Conservation (phyloP, 257 asterid species). For the Verbena officinalis region DNA sequence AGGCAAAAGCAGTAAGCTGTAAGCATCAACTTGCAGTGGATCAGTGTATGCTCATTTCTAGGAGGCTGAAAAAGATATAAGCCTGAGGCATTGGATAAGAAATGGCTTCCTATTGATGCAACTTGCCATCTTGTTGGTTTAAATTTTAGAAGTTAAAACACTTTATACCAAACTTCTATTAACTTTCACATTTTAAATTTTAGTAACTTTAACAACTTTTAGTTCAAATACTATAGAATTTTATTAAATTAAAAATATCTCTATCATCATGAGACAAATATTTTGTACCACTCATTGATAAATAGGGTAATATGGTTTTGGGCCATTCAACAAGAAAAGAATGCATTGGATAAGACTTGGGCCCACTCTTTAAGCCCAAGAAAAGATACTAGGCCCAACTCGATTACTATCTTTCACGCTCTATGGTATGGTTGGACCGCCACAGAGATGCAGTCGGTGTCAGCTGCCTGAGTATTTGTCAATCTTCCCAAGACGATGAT, state of each 20-base stretch:
- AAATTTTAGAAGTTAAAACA: too few relatives aligned
- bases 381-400: conserved; percentile 4
- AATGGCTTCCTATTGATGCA: background rate
- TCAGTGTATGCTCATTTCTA: conserved; percentile 21
- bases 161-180: too few relatives aligned
- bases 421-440: conserved; percentile 40
- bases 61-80: conserved; percentile 23
- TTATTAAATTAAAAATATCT: too few relatives aligned
- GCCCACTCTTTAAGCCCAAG: background rate
- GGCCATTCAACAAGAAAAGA: too few relatives aligned
- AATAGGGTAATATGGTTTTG: too few relatives aligned
- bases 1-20: conserved; percentile 3
- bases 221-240: too few relatives aligned
- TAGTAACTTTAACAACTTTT: too few relatives aligned
- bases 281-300: too few relatives aligned
- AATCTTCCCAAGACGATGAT: conserved; percentile 53
- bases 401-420: conserved; percentile 6
- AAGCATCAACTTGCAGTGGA: conserved; percentile 19
- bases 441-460: conserved; percentile 31
- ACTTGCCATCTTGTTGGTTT: conserved; percentile 1
- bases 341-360: too few relatives aligned
- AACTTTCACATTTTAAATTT: too few relatives aligned
- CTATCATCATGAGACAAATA: too few relatives aligned
- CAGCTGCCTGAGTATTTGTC: conserved; percentile 43
- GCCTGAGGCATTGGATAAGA: background rate